These are phyloP conservation scores for Scutellaria barbata DNA, from an alignment of 257 asterid genomes.

Conservation along the genomic window DNA sequence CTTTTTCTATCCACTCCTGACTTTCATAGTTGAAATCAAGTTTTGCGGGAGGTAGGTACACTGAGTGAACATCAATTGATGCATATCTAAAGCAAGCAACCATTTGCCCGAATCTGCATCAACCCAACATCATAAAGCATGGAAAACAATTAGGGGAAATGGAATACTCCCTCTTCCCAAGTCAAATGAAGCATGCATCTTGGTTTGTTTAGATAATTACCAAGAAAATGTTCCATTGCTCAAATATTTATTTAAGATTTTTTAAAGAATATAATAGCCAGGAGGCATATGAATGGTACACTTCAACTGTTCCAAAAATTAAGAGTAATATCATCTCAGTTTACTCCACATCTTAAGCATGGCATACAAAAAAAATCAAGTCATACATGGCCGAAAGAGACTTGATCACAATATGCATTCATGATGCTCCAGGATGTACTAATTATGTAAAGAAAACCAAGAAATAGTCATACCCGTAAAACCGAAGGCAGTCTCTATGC, in stretches of 20 bases:
- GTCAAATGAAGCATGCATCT: slow-evolving; percentile 27
- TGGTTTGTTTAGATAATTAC: slow-evolving; percentile 9
- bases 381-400: not conserved
- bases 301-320: not conserved
- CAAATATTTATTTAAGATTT: slow-evolving; percentile 20
- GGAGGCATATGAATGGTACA: not conserved
- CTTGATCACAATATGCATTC: slow-evolving; percentile 11
- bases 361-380: slow-evolving; percentile 15
- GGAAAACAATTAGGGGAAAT: slow-evolving; percentile 1
- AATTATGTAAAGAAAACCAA: slow-evolving; percentile 19
- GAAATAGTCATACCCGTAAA: slow-evolving; percentile 76
- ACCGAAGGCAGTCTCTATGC: slow-evolving; percentile 96
- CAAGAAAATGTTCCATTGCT: slow-evolving; percentile 12
- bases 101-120: slow-evolving; percentile 85
- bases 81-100: slow-evolving; percentile 99
- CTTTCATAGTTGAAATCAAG: slow-evolving; percentile 79
- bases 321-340: slow-evolving; percentile 4
- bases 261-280: slow-evolving; percentile 14
- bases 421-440: slow-evolving; percentile 21
- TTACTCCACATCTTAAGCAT: slow-evolving; percentile 19
- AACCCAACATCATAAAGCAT: slow-evolving; percentile 36
- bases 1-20: slow-evolving; percentile 88
- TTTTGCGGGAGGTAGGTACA: slow-evolving; percentile 83
- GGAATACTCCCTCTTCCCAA: not conserved
- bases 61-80: slow-evolving; percentile 95